A percentile compares a stretch with the other conserved stretches of the same genome.
Evolutionary conservation across 306 rosid species (phyloP).

Genomic region (Dryas drummondii): DNA sequence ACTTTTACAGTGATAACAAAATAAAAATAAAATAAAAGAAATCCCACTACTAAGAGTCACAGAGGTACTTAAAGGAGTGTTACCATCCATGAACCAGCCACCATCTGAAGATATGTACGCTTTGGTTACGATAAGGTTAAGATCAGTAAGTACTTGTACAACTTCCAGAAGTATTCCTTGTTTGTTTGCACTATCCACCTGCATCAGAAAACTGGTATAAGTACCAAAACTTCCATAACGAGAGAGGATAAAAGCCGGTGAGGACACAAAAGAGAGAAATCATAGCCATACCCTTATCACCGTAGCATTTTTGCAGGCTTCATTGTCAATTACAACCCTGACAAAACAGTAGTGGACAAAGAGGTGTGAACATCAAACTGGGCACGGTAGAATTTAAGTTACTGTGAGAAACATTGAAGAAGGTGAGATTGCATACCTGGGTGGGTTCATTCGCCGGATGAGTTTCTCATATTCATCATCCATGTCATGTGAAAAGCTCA

Average conservation of each 20-base stretch:
- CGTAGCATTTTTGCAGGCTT: constrained; percentile 74
- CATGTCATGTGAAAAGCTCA: constrained; percentile 77
- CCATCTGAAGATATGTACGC: constrained; percentile 97
- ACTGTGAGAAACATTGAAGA: constrained; percentile 22
- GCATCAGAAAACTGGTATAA: constrained; percentile 18
- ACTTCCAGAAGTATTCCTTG: constrained; percentile 91
- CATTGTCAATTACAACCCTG: constrained; percentile 97
- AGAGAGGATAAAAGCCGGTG: constrained; percentile 10
- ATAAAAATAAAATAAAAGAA: background rate
- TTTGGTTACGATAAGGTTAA: constrained; percentile 69
- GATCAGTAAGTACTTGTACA: constrained; percentile 88
- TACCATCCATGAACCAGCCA: constrained; percentile 99
- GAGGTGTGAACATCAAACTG: constrained; percentile 28
- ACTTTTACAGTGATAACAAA: background rate
- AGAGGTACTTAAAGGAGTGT: constrained; percentile 14
- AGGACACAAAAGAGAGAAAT: constrained; percentile 9
- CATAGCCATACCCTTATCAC: constrained; percentile 65
- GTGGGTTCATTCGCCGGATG: constrained; percentile 88
- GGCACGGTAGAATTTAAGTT: background rate
- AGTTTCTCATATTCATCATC: constrained; percentile 88
- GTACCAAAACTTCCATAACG: constrained; percentile 15
- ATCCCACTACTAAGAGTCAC: background rate
- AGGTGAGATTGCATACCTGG: constrained; percentile 41
- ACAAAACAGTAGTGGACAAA: constrained; percentile 26
- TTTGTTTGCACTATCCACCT: constrained; percentile 91